phyloP scores from a whole-genome alignment of 164 flowering plant species.

The Vitis riparia region DNA sequence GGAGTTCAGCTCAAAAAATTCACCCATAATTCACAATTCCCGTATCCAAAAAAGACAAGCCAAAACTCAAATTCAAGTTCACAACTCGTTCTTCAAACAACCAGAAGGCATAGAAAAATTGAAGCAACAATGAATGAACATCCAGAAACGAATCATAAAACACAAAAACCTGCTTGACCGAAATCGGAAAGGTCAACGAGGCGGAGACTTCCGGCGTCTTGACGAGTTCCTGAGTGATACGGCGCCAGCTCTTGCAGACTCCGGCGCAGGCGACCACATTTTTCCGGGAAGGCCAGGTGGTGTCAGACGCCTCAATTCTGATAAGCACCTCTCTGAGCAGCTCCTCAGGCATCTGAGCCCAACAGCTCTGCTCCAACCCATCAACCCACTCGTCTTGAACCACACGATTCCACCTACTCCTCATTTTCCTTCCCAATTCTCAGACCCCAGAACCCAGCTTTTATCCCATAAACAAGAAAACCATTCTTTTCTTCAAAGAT shows the following conservation, averaged over 20 bases:
- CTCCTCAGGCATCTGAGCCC: slow-evolving; percentile 91
- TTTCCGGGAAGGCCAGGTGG: slow-evolving; percentile 68
- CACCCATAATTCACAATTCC: no score
- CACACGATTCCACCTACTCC: slow-evolving; percentile 28
- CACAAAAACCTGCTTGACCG: slow-evolving; percentile 72
- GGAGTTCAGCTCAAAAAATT: no score
- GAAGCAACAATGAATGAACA: slow-evolving; percentile 2
- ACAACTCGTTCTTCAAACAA: no score
- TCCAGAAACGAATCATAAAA: neutral
- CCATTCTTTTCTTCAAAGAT: no score
- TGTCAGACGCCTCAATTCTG: slow-evolving; percentile 73
- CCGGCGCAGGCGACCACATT: slow-evolving; percentile 82
- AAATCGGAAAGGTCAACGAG: slow-evolving; percentile 79
- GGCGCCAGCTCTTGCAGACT: slow-evolving; percentile 87
- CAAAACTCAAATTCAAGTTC: no score
- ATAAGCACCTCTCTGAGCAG: slow-evolving; percentile 71
- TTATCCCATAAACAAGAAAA: no score
- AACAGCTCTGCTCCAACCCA: slow-evolving; percentile 54
- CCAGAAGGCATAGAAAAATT: neutral
- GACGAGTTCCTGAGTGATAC: slow-evolving; percentile 69
- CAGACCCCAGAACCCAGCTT: no score
- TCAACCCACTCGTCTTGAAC: slow-evolving; percentile 22
- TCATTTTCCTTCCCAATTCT: slow-evolving; percentile 7
- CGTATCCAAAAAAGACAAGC: no score
- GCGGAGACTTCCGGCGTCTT: slow-evolving; percentile 69